phyloP scores from a whole-genome alignment of 441 rosid genomes.

The Mallotus repandus region DNA sequence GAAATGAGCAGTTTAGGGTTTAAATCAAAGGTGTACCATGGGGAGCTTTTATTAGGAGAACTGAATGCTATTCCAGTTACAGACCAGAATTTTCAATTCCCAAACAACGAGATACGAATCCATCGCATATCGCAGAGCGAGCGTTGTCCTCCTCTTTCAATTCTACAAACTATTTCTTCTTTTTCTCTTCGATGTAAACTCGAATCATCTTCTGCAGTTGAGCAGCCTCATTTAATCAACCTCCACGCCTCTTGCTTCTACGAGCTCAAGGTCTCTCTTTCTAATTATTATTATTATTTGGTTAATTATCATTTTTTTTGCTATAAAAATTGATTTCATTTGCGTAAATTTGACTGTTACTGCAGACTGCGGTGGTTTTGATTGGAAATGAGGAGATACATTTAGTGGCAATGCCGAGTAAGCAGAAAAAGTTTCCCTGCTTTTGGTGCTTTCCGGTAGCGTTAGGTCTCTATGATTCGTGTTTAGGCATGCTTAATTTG shows the following conservation, averaged over 20 bases:
- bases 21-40: conserved; percentile 78
- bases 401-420: conserved; percentile 98
- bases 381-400: conserved; percentile 87
- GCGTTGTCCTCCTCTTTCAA: conserved; percentile 89
- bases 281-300: background rate
- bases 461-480: conserved; percentile 69
- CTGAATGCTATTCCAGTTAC: conserved; percentile 60
- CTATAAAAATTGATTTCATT: background rate
- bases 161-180: conserved; percentile 85
- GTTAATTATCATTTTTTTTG: background rate
- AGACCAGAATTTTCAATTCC: conserved; percentile 66
- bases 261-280: conserved; percentile 62
- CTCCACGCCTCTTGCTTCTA: conserved; percentile 91
- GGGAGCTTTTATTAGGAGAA: conserved; percentile 75
- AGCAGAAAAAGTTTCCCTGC: conserved; percentile 94
- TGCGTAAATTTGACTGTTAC: too few species aligned
- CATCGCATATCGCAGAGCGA: conserved; percentile 67
- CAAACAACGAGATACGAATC: conserved; percentile 90
- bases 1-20: conserved; percentile 81
- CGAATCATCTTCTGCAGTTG: conserved; percentile 59
- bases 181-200: conserved; percentile 88
- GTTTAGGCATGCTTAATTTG: conserved; percentile 76
- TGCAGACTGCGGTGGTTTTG: conserved; percentile 84
- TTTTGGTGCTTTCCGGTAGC: conserved; percentile 95
- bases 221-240: conserved; percentile 64